Evolutionary conservation across 192 early-diverging fungal species (phyloP).

Genomic region (Nowakowskiella sp.): DNA sequence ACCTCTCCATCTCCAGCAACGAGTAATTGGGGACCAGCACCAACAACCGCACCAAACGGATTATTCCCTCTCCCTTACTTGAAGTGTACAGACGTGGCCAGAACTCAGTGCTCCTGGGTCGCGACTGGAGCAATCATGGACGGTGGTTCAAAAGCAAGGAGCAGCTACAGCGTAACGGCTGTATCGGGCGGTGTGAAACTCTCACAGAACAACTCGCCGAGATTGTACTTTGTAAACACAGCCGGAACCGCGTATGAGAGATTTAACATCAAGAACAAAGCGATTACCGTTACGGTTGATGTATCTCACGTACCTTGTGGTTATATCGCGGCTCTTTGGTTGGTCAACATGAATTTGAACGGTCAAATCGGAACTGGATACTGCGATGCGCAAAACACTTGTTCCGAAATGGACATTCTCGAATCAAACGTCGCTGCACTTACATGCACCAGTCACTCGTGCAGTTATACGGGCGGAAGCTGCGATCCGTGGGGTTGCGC

Average conservation of each 20-base stretch:
- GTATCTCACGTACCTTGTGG: not conserved
- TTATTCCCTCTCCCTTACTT: too few relatives aligned
- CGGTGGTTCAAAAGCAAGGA: too few relatives aligned
- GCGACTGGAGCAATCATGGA: too few relatives aligned
- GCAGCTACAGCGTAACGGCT: too few relatives aligned
- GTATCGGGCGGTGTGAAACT: too few relatives aligned
- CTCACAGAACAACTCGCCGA: too few relatives aligned
- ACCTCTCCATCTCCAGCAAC: too few relatives aligned
- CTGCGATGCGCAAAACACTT: conserved; percentile 12
- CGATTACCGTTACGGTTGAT: conserved; percentile 3
- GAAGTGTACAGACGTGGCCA: too few relatives aligned
- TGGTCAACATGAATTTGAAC: conserved; percentile 18
- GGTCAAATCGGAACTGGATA: not conserved
- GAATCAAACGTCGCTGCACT: conserved; percentile 6
- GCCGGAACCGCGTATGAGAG: conserved; percentile 6
- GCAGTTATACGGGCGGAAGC: not conserved
- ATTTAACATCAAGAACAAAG: conserved; percentile 8
- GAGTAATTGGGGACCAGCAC: too few relatives aligned
- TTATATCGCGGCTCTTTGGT: conserved; percentile 17
- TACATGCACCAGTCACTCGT: not conserved
- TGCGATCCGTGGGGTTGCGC: conserved; percentile 28
- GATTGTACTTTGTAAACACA: conserved; percentile 1
- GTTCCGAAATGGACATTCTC: conserved; percentile 14
- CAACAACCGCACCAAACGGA: too few relatives aligned
- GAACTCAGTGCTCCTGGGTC: too few relatives aligned